A percentile compares a stretch with the other conserved stretches of the same genome.
Conservation (phyloP, 331 rosid genomes). For the Quercus phellos region DNA sequence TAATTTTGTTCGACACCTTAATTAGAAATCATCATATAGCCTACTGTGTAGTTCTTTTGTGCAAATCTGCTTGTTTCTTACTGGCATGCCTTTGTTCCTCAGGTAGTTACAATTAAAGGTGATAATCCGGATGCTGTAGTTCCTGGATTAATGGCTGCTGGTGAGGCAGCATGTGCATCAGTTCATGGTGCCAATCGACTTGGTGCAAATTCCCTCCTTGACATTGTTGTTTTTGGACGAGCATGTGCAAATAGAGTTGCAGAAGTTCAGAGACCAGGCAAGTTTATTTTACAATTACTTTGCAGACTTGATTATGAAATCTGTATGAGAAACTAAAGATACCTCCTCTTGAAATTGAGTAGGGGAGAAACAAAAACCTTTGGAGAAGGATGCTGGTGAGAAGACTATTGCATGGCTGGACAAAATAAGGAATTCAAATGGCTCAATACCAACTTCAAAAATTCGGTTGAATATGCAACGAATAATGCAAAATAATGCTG, state of each 20-base stretch:
- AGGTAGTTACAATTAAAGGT: constrained; percentile 78
- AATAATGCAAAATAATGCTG: constrained; percentile 90
- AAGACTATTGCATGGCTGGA: constrained; percentile 94
- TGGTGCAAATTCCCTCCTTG: constrained; percentile 98
- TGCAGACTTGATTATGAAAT: background rate
- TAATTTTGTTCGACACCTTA: background rate
- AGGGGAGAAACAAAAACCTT: constrained; percentile 84
- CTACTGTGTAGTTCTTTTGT: background rate
- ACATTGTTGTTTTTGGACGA: constrained; percentile 95
- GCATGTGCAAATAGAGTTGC: constrained; percentile 99
- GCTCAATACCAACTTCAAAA: constrained; percentile 70
- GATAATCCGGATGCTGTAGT: constrained; percentile 68
- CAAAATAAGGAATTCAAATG: constrained; percentile 83
- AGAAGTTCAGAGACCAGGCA: constrained; percentile 83
- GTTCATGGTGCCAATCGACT: constrained; percentile 99
- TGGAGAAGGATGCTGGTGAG: constrained; percentile 88
- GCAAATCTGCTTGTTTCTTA: constrained; percentile 13
- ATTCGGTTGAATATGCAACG: constrained; percentile 94
- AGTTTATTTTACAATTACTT: constrained; percentile 16
- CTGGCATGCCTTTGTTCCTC: constrained; percentile 15
- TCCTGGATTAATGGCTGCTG: constrained; percentile 98
- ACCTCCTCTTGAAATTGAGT: constrained; percentile 21
- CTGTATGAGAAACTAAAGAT: background rate
- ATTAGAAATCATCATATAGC: background rate
- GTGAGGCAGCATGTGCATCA: constrained; percentile 97